Evolutionary conservation across 73 alveolate species (phyloP).

Genomic region (Effrenium voratum): DNA sequence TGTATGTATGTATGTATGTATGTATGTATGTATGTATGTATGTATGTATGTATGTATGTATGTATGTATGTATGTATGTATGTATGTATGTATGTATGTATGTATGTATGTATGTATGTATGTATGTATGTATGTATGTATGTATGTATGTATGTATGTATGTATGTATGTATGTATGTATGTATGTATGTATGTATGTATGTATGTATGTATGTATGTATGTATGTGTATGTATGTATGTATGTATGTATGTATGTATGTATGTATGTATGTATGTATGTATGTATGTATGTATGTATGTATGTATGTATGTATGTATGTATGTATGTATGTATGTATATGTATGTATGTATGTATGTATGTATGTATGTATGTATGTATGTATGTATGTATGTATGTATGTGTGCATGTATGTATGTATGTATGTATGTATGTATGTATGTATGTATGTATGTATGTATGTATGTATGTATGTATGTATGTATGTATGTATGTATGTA

Average conservation of each 20-base stretch:
- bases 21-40: background rate
- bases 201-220: background rate
- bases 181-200: background rate
- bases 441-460: background rate
- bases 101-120: too few relatives aligned
- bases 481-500: background rate
- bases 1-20: background rate
- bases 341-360: background rate
- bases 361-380: background rate
- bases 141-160: background rate
- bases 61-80: background rate
- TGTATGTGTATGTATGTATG: slow-evolving; percentile 4
- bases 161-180: background rate
- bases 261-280: background rate
- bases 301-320: slow-evolving; percentile 10
- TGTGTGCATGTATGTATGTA: background rate
- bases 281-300: background rate
- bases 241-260: background rate
- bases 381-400: too few relatives aligned
- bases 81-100: too few relatives aligned
- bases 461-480: background rate
- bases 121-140: too few relatives aligned
- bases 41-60: background rate
- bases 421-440: background rate
- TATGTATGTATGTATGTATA: background rate